Evolutionary conservation across 805 yeast species (phyloP), one percentile per base, ranked within the genome.

Genomic region (Wickerhamiella shivajii): DNA sequence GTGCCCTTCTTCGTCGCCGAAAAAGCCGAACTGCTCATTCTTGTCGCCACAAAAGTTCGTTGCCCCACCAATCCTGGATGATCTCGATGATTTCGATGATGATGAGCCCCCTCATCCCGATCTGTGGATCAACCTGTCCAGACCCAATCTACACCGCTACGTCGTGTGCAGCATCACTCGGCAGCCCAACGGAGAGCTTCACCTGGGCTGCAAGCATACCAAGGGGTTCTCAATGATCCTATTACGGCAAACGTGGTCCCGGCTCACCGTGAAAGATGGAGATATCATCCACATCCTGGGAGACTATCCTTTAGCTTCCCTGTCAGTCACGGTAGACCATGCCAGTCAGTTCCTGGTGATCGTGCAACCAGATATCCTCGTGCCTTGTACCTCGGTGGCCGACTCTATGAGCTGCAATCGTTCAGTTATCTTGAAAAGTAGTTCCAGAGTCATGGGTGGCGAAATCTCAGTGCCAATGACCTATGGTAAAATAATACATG

Each of bases 401-500:
- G 77, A 77, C 26, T 75, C 87, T 2, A 57, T 81, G 19, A 63
- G 60, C 13, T 90, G 98, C 49, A 60, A 71, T 19, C 59, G 98
- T 36, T 69, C 74, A 38, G 70, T 87, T 0, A 73, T 80, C 0
- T 52, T 87, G 3, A 58, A 61, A 20, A 61, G 66, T 18, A 59
- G 74, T 28, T 59, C 78, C 15, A 67, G 71, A 27, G 75, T 79
- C 0, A 43, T 51, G 2, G 80, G 81, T 1, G 37, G 40, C 1
- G 78, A 63, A n/a, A 56, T 69, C 8, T 63, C 72, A 2, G 50
- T 71, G n/a, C 74, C 78, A 0, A 55, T 84, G 41, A 60, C 83
- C 4, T 65, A 77, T n/a, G 99, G 99, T 6, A 73, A 67, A 23
- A 74, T 85, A 19, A 73, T 80, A 3, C 99, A 90, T 52, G 68